Evolutionary conservation across 768 basidiomycete genomes (phyloP).

Genomic region (Russula olivacea): DNA sequence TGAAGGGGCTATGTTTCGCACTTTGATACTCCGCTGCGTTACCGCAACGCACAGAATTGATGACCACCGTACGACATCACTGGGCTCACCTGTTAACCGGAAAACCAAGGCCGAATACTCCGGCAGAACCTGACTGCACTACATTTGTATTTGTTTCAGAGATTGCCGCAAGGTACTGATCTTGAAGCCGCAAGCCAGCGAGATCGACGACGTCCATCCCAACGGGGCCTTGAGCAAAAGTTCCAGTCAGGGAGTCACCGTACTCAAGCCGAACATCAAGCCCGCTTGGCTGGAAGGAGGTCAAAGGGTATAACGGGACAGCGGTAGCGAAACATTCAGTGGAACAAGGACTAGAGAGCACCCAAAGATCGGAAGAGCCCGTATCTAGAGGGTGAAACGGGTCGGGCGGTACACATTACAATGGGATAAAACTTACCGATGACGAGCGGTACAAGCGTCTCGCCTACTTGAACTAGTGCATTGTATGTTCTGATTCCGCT

Average conservation of each 20-base stretch:
- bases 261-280: constrained; percentile 50
- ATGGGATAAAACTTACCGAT: constrained; percentile 41
- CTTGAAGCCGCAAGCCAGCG: constrained; percentile 43
- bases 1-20: neutral
- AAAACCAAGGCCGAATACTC: constrained; percentile 73
- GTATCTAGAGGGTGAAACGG: constrained; percentile 45
- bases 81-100: constrained; percentile 56
- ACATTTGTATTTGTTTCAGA: constrained; percentile 64
- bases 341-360: constrained; percentile 53
- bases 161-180: constrained; percentile 62
- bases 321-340: constrained; percentile 35
- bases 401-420: neutral
- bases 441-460: constrained; percentile 46
- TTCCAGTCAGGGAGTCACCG: constrained; percentile 68
- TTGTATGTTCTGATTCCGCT: constrained; percentile 49
- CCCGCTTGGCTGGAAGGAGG: constrained; percentile 41
- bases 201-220: constrained; percentile 54
- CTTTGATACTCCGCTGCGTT: no score
- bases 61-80: no score
- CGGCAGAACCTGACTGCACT: constrained; percentile 48
- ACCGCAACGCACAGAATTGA: neutral
- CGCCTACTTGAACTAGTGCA: constrained; percentile 53
- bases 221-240: constrained; percentile 57
- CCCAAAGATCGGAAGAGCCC: constrained; percentile 76
- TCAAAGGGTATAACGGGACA: constrained; percentile 47